Conservation (phyloP, 129 eudicot species). For the Pittosporum tobira region DNA sequence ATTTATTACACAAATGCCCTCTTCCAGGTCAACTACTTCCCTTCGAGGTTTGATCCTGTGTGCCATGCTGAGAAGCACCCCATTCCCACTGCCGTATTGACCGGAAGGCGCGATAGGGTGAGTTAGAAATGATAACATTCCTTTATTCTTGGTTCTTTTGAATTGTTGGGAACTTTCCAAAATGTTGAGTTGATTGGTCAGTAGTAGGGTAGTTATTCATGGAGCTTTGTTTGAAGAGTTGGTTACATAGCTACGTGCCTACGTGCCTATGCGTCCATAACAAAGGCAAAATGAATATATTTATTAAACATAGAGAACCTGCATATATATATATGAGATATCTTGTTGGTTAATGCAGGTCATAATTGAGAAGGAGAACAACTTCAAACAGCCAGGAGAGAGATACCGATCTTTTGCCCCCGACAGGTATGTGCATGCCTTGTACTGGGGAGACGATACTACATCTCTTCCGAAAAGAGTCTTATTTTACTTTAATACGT, state of each 20-base stretch:
- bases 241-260: neutral
- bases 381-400: slow-evolving; percentile 90
- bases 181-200: neutral
- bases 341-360: slow-evolving; percentile 22
- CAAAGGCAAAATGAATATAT: neutral
- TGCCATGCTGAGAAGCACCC: slow-evolving; percentile 71
- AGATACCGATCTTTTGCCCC: slow-evolving; percentile 77
- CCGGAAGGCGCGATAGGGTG: slow-evolving; percentile 66
- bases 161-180: neutral
- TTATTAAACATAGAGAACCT: neutral
- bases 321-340: neutral
- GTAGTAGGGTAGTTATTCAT: too few relatives aligned
- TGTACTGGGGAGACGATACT: too few relatives aligned
- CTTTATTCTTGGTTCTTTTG: neutral
- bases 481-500: too few relatives aligned
- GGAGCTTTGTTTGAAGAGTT: neutral
- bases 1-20: neutral
- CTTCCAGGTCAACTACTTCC: slow-evolving; percentile 63
- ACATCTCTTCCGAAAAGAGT: too few relatives aligned
- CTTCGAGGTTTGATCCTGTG: slow-evolving; percentile 64
- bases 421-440: slow-evolving; percentile 45
- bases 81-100: slow-evolving; percentile 37
- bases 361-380: slow-evolving; percentile 63
- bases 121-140: slow-evolving; percentile 8
- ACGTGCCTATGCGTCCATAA: too few relatives aligned